Conservation (phyloP, 2,329 filamentous ascomycete genomes). For the Cadophora malorum region DNA sequence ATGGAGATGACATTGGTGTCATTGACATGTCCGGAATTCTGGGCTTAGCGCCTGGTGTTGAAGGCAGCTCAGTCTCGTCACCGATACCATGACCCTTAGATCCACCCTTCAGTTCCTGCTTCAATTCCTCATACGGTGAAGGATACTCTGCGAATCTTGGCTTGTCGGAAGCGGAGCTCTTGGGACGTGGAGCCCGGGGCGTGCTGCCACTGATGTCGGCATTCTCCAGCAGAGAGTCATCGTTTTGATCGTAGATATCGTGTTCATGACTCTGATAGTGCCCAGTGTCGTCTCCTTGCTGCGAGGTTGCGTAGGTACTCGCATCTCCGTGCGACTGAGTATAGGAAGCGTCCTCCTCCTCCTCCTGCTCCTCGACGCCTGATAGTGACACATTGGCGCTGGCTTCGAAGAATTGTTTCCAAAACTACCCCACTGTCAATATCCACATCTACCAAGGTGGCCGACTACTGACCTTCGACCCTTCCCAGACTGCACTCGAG, state of each 20-base stretch:
- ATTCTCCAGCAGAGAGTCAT: conserved; percentile 73
- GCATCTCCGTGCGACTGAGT: conserved; percentile 43
- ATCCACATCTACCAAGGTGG: conserved; percentile 16
- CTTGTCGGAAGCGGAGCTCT: conserved; percentile 49
- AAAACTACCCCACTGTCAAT: conserved; percentile 69
- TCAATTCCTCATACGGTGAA: conserved; percentile 79
- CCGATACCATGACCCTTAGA: conserved; percentile 49
- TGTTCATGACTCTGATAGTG: conserved; percentile 41
- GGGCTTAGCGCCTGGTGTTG: conserved; percentile 48
- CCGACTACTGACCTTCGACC: conserved; percentile 75
- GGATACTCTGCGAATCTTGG: conserved; percentile 69
- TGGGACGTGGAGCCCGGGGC: conserved; percentile 62
- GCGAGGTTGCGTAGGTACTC: conserved; percentile 49
- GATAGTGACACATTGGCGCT: conserved; percentile 97
- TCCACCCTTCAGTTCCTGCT: conserved; percentile 63
- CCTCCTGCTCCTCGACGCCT: conserved; percentile 83
- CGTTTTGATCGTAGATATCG: conserved; percentile 46
- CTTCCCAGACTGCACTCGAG: conserved; percentile 94
- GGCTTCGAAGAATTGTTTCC: conserved; percentile 99
- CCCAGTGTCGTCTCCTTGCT: conserved; percentile 42
- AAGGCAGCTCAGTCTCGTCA: conserved; percentile 49
- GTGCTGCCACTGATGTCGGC: conserved; percentile 71
- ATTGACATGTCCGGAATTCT: conserved; percentile 67
- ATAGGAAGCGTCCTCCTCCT: conserved; percentile 56
- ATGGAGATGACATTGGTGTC: conserved; percentile 65